Evolutionary conservation across 1,284 basidiomycete genomes (phyloP).

Genomic region (Leccinum angustisporum): DNA sequence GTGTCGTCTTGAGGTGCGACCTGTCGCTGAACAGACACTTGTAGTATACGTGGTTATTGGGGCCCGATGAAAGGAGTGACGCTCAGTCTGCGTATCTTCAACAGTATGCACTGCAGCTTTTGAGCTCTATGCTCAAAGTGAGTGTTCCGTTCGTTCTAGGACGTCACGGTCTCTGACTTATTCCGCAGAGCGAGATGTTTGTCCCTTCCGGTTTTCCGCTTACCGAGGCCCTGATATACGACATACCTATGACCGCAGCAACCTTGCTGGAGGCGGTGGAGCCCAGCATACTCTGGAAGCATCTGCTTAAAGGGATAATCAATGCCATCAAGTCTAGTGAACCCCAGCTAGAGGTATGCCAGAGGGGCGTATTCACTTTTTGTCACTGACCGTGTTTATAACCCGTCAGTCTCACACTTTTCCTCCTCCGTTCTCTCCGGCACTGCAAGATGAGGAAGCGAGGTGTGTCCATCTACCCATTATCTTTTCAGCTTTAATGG

Average conservation of each 20-base stretch:
- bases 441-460: conserved; percentile 77
- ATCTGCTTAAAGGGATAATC: conserved; percentile 59
- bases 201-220: conserved; percentile 53
- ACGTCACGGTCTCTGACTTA: conserved; percentile 28
- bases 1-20: conserved; percentile 89
- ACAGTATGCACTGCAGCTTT: conserved; percentile 65
- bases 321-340: conserved; percentile 49
- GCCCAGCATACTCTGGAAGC: conserved; percentile 84
- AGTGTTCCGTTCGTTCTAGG: conserved; percentile 11
- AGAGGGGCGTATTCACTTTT: neutral
- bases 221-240: conserved; percentile 77
- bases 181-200: neutral
- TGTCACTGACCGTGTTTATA: conserved; percentile 29
- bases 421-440: conserved; percentile 68
- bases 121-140: conserved; percentile 70
- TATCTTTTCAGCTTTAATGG: conserved; percentile 64
- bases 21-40: conserved; percentile 90
- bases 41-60: conserved; percentile 93
- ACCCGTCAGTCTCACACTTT: conserved; percentile 63
- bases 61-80: conserved; percentile 74
- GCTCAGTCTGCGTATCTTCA: conserved; percentile 72
- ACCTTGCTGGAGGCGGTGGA: conserved; percentile 95
- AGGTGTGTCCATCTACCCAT: conserved; percentile 79
- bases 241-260: conserved; percentile 82
- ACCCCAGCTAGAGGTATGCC: conserved; percentile 46